Evolutionary conservation across 345 rosid genomes (phyloP).

Genomic region (Turnera subulata): DNA sequence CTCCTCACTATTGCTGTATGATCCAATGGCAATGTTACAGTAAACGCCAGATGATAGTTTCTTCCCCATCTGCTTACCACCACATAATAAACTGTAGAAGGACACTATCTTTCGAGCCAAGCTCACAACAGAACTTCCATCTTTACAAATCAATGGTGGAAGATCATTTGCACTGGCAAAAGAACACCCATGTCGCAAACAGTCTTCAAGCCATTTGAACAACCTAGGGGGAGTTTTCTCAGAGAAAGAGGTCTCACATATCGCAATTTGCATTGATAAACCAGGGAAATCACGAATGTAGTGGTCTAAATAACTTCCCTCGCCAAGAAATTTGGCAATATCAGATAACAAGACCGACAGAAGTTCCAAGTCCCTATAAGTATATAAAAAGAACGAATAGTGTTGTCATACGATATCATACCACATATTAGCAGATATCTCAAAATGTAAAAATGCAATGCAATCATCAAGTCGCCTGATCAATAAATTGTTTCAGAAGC

Average conservation of each 20-base stretch:
- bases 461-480: too few species aligned
- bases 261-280: conserved; percentile 43
- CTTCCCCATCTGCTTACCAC: conserved; percentile 60
- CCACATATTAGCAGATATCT: too few species aligned
- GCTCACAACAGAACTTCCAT: conserved; percentile 65
- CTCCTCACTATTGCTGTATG: conserved; percentile 68
- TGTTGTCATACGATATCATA: too few species aligned
- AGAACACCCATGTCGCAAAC: conserved; percentile 60
- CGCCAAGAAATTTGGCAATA: conserved; percentile 70
- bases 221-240: conserved; percentile 66
- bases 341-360: conserved; percentile 62
- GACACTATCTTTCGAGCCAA: conserved; percentile 80
- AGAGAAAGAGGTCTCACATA: conserved; percentile 29
- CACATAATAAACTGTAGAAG: conserved; percentile 76
- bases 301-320: conserved; percentile 71
- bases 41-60: conserved; percentile 70
- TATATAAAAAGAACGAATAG: too few species aligned
- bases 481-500: neutral
- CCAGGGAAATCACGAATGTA: conserved; percentile 88
- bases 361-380: conserved; percentile 75
- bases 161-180: conserved; percentile 55
- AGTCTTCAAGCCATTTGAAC: conserved; percentile 84
- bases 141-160: conserved; percentile 62
- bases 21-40: conserved; percentile 77
- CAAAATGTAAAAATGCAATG: too few species aligned